Conservation (phyloP, 805 yeast genomes). For the Candida saitoana region DNA sequence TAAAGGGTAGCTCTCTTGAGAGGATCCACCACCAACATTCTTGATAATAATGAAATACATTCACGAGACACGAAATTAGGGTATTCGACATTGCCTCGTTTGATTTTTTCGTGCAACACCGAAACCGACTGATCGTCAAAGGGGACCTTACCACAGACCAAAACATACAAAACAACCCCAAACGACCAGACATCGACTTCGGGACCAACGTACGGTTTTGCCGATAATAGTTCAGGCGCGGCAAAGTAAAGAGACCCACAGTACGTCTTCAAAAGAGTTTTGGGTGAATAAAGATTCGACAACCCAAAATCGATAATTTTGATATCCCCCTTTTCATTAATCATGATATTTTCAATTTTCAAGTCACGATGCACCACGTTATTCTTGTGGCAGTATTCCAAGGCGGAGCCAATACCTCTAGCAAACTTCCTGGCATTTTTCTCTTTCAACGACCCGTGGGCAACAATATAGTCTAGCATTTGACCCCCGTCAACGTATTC, state of each 20-base stretch:
- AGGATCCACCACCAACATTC: conserved; percentile 93
- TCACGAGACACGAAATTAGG: conserved; percentile 78
- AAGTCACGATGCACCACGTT: conserved; percentile 96
- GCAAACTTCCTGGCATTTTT: conserved; percentile 92
- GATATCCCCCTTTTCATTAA: conserved; percentile 87
- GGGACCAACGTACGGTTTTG: conserved; percentile 91
- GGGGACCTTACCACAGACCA: conserved; percentile 97
- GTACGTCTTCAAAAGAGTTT: conserved; percentile 76
- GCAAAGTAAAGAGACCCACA: conserved; percentile 98
- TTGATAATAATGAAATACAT: conserved; percentile 71
- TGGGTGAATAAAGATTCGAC: conserved; percentile 76
- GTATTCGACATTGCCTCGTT: conserved; percentile 86
- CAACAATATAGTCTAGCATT: conserved; percentile 92
- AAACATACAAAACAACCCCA: conserved; percentile 91
- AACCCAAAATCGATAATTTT: conserved; percentile 96
- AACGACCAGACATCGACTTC: conserved; percentile 98
- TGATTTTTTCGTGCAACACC: conserved; percentile 88
- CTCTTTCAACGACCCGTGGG: conserved; percentile 93
- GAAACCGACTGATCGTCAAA: conserved; percentile 94
- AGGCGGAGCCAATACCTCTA: conserved; percentile 88
- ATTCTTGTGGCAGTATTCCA: conserved; percentile 89
- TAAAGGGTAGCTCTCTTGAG: conserved; percentile 68
- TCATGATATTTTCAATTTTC: conserved; percentile 94
- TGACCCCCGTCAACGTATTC: conserved; percentile 98
- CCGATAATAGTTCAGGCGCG: conserved; percentile 92